Evolutionary conservation across 1,284 basidiomycete species (phyloP), one percentile per base, ranked within the genome.

Genomic region (Ganoderma lingzhi): DNA sequence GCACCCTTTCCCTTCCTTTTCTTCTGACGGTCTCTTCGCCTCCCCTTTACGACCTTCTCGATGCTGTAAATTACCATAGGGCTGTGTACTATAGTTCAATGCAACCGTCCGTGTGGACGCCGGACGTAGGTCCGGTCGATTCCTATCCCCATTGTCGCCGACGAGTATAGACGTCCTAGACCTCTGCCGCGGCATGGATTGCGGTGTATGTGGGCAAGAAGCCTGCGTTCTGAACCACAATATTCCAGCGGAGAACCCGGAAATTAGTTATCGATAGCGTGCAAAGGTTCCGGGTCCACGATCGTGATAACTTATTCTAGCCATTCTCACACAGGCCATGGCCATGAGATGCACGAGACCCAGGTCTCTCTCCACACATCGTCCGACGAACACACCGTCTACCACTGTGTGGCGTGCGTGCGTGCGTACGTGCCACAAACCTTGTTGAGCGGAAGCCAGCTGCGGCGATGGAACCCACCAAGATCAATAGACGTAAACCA

Each of bases 71-170:
- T 42, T 61, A 61, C 35, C 62, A 17, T 28, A 48, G 23, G 19
- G 45, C 48, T 53, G 32, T 63, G 48, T 63, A 63, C 62, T 28
- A 28, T 63, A 63, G 9, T 32, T n/a, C 15, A 51, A 63, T 55
- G 48, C 35, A 8, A 55, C 35, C 32, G 30, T 63, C 62, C 23
- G 14, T 48, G 42, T 63, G 44, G 42, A 48, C 45, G 60, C 60
- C 60, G 41, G 56, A 59, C 17, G 35, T 28, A 61, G 23, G 59
- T 41, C 39, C 23, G 23, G 59, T 41, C 30, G 30, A 6, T 14
- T 35, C 30, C 17, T 55, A 0, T 2, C 0, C 1, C 23, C 32
- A 30, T 12, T 30, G 53, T 56, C 23, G 15, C 28, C 53, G 17
- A 35, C 53, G 35, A 10, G 17, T 35, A 56, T 28, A 8, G 53